Conservation (phyloP, 108 stramenopile species). For the Parmales sp. region DNA sequence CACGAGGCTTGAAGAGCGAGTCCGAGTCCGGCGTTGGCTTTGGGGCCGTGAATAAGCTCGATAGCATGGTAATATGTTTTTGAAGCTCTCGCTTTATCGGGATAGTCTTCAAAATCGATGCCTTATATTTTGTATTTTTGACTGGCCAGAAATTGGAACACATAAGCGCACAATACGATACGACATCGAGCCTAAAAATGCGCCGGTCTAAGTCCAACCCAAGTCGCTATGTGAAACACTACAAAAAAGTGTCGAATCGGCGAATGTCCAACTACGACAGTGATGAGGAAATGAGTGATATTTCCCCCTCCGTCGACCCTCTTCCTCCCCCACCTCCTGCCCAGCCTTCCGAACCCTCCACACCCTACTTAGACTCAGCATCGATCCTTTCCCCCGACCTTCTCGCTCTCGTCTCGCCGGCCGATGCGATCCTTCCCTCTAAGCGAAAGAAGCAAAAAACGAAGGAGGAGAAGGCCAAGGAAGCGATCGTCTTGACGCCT, state of each 20-base stretch:
- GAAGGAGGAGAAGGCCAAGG: conserved; percentile 34
- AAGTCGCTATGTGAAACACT: conserved; percentile 66
- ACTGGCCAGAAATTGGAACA: too few relatives aligned
- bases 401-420: conserved; percentile 20
- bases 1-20: too few relatives aligned
- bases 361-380: conserved; percentile 20
- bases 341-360: background rate
- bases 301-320: too few relatives aligned
- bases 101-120: too few relatives aligned
- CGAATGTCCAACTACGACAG: conserved; percentile 61
- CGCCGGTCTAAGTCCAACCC: conserved; percentile 69
- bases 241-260: conserved; percentile 74
- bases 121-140: too few relatives aligned
- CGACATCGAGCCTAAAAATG: too few relatives aligned
- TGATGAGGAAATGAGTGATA: conserved; percentile 24
- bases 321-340: too few relatives aligned
- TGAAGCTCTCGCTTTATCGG: too few relatives aligned
- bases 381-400: conserved; percentile 58
- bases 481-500: conserved; percentile 3
- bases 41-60: too few relatives aligned
- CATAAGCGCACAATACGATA: too few relatives aligned
- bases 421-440: conserved; percentile 20
- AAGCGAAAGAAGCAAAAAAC: conserved; percentile 32
- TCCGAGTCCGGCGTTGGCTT: too few relatives aligned
- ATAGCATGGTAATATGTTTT: too few relatives aligned